phyloP scores from a whole-genome alignment of 768 basidiomycete genomes.

The Leccinum boreale region DNA sequence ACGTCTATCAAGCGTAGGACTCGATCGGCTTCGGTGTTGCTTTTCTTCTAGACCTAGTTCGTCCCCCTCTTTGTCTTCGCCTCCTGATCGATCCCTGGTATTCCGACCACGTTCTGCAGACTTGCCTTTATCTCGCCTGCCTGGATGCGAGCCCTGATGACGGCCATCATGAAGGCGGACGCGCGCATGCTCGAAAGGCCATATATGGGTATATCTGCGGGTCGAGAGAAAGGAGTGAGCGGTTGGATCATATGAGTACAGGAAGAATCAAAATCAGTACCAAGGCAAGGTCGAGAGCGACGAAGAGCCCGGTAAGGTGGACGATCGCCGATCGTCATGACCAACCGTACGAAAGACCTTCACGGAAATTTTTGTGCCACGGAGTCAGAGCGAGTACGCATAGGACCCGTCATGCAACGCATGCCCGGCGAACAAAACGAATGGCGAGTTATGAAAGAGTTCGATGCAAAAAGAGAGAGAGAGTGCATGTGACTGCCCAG shows the following conservation, averaged over 20 bases:
- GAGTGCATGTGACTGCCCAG: not conserved
- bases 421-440: not conserved
- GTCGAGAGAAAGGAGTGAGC: constrained; percentile 5
- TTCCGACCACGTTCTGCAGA: constrained; percentile 15
- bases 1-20: constrained; percentile 8
- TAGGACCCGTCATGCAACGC: not conserved
- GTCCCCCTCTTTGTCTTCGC: constrained; percentile 1
- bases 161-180: constrained; percentile 58
- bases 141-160: constrained; percentile 29
- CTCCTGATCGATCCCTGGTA: constrained; percentile 6
- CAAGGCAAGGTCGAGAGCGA: not conserved
- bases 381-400: not conserved
- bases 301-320: not conserved
- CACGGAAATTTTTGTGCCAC: not conserved
- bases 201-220: constrained; percentile 87
- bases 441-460: not conserved
- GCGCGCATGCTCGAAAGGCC: constrained; percentile 95
- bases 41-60: constrained; percentile 4
- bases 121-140: constrained; percentile 23
- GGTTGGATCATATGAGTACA: not conserved
- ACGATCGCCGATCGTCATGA: constrained; percentile 2
- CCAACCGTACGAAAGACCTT: not conserved
- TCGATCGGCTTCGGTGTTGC: constrained; percentile 21
- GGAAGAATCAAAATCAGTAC: not conserved
- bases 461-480: not conserved